Evolutionary conservation across 495 filamentous ascomycete genomes (phyloP), one percentile per base, ranked within the genome.

Genomic region (Terfezia claveryi): DNA sequence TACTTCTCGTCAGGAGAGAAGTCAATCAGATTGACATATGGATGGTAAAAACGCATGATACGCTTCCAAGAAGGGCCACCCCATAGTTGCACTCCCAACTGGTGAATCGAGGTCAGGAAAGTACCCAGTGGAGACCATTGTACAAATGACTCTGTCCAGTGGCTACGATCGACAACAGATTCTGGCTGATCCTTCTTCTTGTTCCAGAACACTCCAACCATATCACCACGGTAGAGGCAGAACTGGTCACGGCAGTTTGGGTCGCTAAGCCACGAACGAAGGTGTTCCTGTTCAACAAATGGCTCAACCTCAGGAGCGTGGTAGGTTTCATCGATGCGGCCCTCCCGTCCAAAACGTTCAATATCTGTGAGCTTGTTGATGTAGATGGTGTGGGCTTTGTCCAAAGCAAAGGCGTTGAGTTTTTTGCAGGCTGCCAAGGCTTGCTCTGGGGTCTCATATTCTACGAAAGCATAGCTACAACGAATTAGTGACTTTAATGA

Each of bases 331-430:
- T 92, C 80, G 62, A 98, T 77, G 37, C 86, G 80, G 58, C 92
- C 91, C 71, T 95, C 89, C 14, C 87, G 78, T 32, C 91, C 91
- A 69, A 87, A 98, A 56, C 89, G 82, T 60, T 96, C 91, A 61
- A 98, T 85, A 68, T 98, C 91, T 63, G 89, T 94, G 65, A 98
- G 73, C 70, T 98, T 98, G 77, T 98, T 98, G 64, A 96, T 87
- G 58, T 78, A 75, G 57, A 98, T 77, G 20, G 82, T 93, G 74
- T 98, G 87, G 72, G 78, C 94, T 74, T 85, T 94, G 72, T 98
- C 91, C 63, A 96, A 80, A 23, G 87, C 75, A 16, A 81, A 76
- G 57, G 76, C 77, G 64, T 95, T 80, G 55, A 98, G 80, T 57
- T 80, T 74, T 68, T 93, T 86, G 61, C 86, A 82, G 52, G 89